phyloP scores from a whole-genome alignment of 805 yeast species.

The Candida nanaspora region DNA sequence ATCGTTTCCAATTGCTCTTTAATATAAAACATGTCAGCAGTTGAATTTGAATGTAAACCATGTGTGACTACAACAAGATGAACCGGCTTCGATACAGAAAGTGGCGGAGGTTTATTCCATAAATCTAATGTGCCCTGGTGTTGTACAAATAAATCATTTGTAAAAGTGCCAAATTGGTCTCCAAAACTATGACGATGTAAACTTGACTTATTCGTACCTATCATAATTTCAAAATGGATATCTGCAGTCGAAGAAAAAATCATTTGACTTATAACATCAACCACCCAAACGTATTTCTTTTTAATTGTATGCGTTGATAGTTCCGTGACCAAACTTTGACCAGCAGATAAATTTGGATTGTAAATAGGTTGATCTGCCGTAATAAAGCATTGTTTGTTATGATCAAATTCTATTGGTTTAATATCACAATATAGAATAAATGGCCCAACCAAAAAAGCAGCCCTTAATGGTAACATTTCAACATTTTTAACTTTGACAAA shows the following conservation, averaged over 20 bases:
- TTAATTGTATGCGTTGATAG: constrained; percentile 59
- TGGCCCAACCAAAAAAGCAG: constrained; percentile 87
- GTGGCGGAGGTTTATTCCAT: constrained; percentile 65
- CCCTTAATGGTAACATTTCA: constrained; percentile 67
- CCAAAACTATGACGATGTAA: constrained; percentile 19
- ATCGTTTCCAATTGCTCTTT: constrained; percentile 67
- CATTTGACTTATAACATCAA: constrained; percentile 77
- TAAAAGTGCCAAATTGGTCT: constrained; percentile 18
- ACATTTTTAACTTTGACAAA: constrained; percentile 61
- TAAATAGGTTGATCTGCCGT: constrained; percentile 74
- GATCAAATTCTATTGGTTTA: constrained; percentile 56
- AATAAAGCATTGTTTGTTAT: constrained; percentile 43
- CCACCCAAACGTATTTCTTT: constrained; percentile 58
- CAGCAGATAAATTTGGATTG: constrained; percentile 67
- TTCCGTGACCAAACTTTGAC: constrained; percentile 54
- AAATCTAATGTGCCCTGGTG: constrained; percentile 56
- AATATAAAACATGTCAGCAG: constrained; percentile 84
- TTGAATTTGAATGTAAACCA: constrained; percentile 84
- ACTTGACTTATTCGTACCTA: constrained; percentile 39
- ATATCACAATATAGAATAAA: constrained; percentile 80
- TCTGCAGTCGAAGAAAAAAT: constrained; percentile 62
- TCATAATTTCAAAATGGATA: constrained; percentile 56
- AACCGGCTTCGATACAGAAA: constrained; percentile 38
- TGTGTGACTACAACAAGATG: constrained; percentile 87
- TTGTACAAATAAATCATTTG: constrained; percentile 36